Evolutionary conservation across 345 rosid species (phyloP).

Genomic region (Cochlearia excelsa): DNA sequence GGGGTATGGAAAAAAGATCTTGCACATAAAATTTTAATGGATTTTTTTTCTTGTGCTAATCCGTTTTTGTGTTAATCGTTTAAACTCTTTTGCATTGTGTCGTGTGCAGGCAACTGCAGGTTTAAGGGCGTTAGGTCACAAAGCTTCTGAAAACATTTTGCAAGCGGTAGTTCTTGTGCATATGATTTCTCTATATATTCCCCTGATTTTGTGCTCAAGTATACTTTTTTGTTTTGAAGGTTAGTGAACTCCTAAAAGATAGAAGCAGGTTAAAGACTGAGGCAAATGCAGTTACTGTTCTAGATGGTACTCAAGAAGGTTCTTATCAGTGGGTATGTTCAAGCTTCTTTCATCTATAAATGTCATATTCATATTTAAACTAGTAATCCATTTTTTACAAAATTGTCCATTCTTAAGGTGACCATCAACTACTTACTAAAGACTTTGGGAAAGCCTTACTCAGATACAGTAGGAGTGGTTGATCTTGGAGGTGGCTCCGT

Average conservation of each 20-base stretch:
- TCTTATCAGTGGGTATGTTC: conserved; percentile 93
- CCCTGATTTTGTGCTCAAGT: background rate
- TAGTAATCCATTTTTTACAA: background rate
- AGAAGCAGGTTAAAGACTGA: conserved; percentile 70
- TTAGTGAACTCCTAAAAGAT: conserved; percentile 74
- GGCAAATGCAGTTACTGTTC: conserved; percentile 58
- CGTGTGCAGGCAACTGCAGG: conserved; percentile 86
- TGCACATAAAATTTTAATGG: background rate
- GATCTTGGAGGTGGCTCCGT: conserved; percentile 99
- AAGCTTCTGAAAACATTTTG: conserved; percentile 81
- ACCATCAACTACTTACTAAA: conserved; percentile 87
- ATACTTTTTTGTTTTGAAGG: conserved; percentile 47
- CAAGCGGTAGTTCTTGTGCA: conserved; percentile 53
- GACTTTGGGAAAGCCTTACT: conserved; percentile 67
- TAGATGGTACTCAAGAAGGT: conserved; percentile 98
- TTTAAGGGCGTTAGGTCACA: conserved; percentile 73
- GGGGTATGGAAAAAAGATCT: conserved; percentile 53
- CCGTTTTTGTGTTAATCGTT: conserved; percentile 3
- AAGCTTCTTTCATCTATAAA: background rate
- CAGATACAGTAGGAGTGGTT: conserved; percentile 86
- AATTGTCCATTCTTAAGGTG: conserved; percentile 46
- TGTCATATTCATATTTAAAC: background rate
- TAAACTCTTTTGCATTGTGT: background rate
- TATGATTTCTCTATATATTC: too few relatives aligned
- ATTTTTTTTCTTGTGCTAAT: background rate